Percentiles rank a stretch among this genome's conserved stretches.
These are phyloP conservation scores for Melocanna baccifera DNA, from an alignment of 176 grass and related monocot species.

Conservation along the genomic window DNA sequence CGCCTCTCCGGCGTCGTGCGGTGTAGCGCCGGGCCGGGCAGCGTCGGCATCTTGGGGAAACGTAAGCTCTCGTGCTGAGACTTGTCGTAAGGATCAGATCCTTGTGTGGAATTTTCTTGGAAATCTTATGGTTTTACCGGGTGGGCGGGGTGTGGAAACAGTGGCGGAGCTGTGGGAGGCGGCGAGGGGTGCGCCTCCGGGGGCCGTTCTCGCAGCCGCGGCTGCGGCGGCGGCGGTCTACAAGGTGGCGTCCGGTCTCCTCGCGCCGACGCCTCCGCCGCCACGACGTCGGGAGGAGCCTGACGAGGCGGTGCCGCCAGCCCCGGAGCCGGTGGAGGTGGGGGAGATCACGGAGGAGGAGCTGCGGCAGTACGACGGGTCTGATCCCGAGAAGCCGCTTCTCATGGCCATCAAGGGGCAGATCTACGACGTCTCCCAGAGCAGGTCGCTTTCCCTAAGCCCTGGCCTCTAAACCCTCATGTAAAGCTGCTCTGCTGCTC, in stretches of 20 bases:
- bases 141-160: not conserved
- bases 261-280: slow-evolving; percentile 30
- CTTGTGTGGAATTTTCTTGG: not conserved
- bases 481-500: not conserved
- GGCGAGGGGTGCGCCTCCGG: slow-evolving; percentile 53
- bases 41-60: too few relatives aligned
- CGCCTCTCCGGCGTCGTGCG: not conserved
- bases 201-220: slow-evolving; percentile 49
- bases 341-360: slow-evolving; percentile 77
- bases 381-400: slow-evolving; percentile 66
- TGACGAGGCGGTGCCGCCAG: slow-evolving; percentile 23
- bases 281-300: not conserved
- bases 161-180: slow-evolving; percentile 63
- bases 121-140: not conserved
- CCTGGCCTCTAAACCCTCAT: not conserved
- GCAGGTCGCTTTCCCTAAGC: slow-evolving; percentile 46
- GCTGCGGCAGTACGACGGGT: slow-evolving; percentile 67
- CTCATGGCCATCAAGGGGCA: slow-evolving; percentile 94
- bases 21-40: slow-evolving; percentile 22
- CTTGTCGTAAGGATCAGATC: not conserved
- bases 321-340: slow-evolving; percentile 63
- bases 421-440: slow-evolving; percentile 89
- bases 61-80: not conserved
- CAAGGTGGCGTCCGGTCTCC: slow-evolving; percentile 53
- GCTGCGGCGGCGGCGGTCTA: slow-evolving; percentile 52